Base-by-base conservation (phyloP, 148 eudicot species). In the Dysphania ambrosioides region DNA sequence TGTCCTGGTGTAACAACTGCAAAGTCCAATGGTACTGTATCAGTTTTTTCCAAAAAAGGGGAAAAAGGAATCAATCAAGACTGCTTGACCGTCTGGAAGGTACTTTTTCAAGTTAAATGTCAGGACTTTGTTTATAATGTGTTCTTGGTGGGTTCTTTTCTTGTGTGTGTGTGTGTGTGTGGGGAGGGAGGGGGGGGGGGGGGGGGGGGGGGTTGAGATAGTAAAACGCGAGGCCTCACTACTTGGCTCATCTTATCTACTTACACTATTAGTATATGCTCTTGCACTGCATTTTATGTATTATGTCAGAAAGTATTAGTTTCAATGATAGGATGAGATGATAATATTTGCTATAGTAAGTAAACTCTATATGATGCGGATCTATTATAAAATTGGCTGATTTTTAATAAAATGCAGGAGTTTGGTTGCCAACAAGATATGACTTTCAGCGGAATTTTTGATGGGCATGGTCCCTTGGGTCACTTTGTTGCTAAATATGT, bases 401-500 rank as follows among this genome's bases (percentile, higher is more conserved):
- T 34, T 41, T 67, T 24, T 63, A 41, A 5, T 16, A n/a, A 27
- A 32, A n/a, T 67, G 77, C 70, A 94, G 98, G 92, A 83, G 57
- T 93, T 89, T 80, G 97, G 98, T 73, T 79, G 84, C 74, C 87
- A 93, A 80, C 77, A 86, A 72, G 97, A 89, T 81, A 86, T 88
- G 88, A 86, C 82, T 21, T 88, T 93, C 71, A 91, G 95, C 82
- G 98, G 98, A 55, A 84, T 93, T 38, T 93, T 89, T 81, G 98
- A 93, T 65, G 98, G 98, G 74, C 98, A 93, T 55, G 98, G 98
- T 32, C 91, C 97, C 19, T 84, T 94, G 95, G 98, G 98, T n/a
- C 97, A 93, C 70, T 80, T 84, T 72, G 91, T 91, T 58, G 64
- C 93, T n/a, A 89, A 85, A 80, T 87, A 81, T 75, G 95, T 93